Base-by-base conservation (phyloP, 2,329 filamentous ascomycete genomes). In the Aspergillus fijiensis region DNA sequence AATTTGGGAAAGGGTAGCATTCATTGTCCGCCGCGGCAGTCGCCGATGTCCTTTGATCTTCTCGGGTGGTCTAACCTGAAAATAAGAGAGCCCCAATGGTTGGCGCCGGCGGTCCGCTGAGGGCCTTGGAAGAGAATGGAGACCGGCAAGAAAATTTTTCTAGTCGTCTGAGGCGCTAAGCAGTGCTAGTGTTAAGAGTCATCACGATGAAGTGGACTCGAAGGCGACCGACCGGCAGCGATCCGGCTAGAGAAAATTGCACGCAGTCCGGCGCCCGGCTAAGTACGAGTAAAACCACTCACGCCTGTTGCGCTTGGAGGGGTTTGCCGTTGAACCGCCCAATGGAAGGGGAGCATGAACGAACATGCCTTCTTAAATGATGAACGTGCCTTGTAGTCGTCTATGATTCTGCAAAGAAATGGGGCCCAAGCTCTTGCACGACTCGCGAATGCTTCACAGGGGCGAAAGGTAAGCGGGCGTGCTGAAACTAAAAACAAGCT, bases 291-390 rank as follows among this genome's bases (percentile, higher is more conserved):
- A 19, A 45, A 45, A 23, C 27, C 27, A 55, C 48, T 27, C 42
- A 47, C 7, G 23, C 48, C 25, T 21, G 33, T 39, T 42, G 23
- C 5, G 35, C 27, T 4, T 35, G 35, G 35, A 47, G 51, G 58
- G 60, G 57, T 62, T 64, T 62, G 39, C 62, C 57, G 60, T 58
- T 52, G 58, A 57, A 53, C 59, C 50, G 29, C 27, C 60, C 54
- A 60, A 60, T 62, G 16, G 49, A 48, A 49, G 23, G n/a, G 9
- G 42, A 11, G 42, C 21, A 25, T 42, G 27, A 39, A 51, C 51
- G 27, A 51, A 49, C 49, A 52, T 53, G 55, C 49, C 57, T 53
- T 57, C 21, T 33, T 21, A 25, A 27, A 21, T 33, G 31, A 23
- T 23, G 29, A 3, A 55, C 7, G 35, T n/a, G 42, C 16, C 7